Evolutionary conservation across 139 green algal genomes (phyloP).

Genomic region (Coelastrella sp.): DNA sequence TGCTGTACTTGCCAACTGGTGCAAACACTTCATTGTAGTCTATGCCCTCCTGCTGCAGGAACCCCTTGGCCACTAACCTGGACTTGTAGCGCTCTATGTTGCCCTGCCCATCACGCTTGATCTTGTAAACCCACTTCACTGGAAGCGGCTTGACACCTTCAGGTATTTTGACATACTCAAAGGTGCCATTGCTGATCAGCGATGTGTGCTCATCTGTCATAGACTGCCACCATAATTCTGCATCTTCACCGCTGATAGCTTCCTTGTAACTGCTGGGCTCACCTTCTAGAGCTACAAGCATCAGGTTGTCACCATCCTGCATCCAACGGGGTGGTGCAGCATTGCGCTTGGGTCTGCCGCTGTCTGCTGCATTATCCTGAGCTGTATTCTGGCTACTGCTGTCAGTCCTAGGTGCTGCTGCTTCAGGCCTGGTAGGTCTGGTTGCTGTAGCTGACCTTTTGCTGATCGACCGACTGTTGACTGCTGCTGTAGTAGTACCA

Average conservation of each 20-base stretch:
- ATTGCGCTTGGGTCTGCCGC: neutral
- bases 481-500: neutral
- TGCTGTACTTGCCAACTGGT: conserved; percentile 40
- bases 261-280: neutral
- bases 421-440: neutral
- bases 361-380: neutral
- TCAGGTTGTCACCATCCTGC: neutral
- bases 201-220: neutral
- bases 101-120: conserved; percentile 50
- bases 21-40: conserved; percentile 63
- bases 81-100: conserved; percentile 68
- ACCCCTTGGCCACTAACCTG: conserved; percentile 66
- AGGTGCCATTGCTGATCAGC: neutral
- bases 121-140: conserved; percentile 60
- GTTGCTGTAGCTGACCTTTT: neutral
- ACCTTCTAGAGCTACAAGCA: neutral
- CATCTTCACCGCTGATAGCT: neutral
- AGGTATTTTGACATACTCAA: neutral
- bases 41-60: conserved; percentile 48
- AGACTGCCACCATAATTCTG: neutral
- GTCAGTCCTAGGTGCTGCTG: neutral
- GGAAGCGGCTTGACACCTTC: conserved; percentile 25
- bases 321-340: neutral
- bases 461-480: neutral
- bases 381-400: neutral